These are phyloP conservation scores for Trametes hirsuta DNA, from an alignment of 1,284 basidiomycete genomes.

Conservation along the genomic window DNA sequence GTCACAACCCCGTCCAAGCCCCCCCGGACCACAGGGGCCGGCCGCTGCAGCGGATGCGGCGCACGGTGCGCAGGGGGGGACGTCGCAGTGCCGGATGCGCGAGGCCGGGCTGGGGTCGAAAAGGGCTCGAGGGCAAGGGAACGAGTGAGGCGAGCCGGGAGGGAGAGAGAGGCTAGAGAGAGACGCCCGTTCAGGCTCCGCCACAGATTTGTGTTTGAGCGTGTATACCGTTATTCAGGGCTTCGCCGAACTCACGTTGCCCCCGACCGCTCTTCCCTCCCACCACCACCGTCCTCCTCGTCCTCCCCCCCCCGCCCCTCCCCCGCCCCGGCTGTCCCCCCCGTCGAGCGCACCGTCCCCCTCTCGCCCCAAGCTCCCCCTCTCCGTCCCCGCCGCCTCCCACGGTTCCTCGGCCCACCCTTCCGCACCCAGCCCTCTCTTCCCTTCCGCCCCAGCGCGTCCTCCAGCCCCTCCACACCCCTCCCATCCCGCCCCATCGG, in stretches of 20 bases:
- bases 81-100: neutral
- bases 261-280: slow-evolving; percentile 32
- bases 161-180: neutral
- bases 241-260: slow-evolving; percentile 34
- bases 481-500: slow-evolving; percentile 25
- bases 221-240: slow-evolving; percentile 31
- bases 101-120: neutral
- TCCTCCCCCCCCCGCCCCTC: slow-evolving; percentile 23
- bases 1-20: slow-evolving; percentile 8
- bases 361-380: slow-evolving; percentile 18
- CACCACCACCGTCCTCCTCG: slow-evolving; percentile 32
- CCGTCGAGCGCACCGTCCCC: slow-evolving; percentile 22
- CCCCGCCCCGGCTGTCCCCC: slow-evolving; percentile 23
- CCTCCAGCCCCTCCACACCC: slow-evolving; percentile 11
- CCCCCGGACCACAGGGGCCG: neutral
- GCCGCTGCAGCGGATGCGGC: neutral
- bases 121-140: neutral
- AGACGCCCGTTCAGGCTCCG: slow-evolving; percentile 30
- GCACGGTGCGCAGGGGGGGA: neutral
- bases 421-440: slow-evolving; percentile 24
- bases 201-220: slow-evolving; percentile 33
- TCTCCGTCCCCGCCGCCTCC: slow-evolving; percentile 23
- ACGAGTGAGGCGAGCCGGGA: neutral
- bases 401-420: slow-evolving; percentile 29
- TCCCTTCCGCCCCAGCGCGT: slow-evolving; percentile 31